Base-by-base conservation (phyloP, 345 rosid species). In the Sisymbrium irio region DNA sequence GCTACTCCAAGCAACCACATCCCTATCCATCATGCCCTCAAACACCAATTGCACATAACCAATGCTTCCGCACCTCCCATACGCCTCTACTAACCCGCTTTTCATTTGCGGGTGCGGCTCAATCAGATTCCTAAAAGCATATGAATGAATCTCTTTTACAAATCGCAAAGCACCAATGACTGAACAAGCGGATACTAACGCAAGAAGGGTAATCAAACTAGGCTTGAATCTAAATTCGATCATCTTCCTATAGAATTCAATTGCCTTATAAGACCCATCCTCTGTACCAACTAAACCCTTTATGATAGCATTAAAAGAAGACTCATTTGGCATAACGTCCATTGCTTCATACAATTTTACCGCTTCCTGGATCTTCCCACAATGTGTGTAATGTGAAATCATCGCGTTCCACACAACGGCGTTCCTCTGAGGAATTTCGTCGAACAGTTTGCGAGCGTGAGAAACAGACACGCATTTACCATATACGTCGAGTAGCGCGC, bases 1-100 rank as follows among this genome's bases (percentile, higher is more conserved):
- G 71, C 88, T 83, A 63, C 87, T 87, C 92, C 90, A 89, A 11
- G 88, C 87, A 66, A 89, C 88, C 53, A 84, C 87, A 71, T 89
- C 88, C 30, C 79, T 85, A 40, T 81, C 82, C 14, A 32, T 18
- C 84, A 85, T 50, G 9, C 60, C 44, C 2, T 71, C 42, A 75
- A 88, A 85, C 20, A 84, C 84, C 28, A 42, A 62, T 11, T 69
- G 27, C 22, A 85, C 88, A 37, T 75, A 70, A 15, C 14, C 22
- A 63, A 85, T 82, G 60, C 77, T 73, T 50, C 90, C 88, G 8
- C 87, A 84, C 41, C 82, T 25, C 49, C 87, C 90, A n/a, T 88
- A 88, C 2, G 92, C 86, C 67, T 87, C 87, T 19, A 85, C 85
- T 27, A 87, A 73, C 32, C 83, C 87, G 73, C 80, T 87, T 50